Conservation (phyloP, 495 filamentous ascomycete genomes). For the Penicillium alfredii region DNA sequence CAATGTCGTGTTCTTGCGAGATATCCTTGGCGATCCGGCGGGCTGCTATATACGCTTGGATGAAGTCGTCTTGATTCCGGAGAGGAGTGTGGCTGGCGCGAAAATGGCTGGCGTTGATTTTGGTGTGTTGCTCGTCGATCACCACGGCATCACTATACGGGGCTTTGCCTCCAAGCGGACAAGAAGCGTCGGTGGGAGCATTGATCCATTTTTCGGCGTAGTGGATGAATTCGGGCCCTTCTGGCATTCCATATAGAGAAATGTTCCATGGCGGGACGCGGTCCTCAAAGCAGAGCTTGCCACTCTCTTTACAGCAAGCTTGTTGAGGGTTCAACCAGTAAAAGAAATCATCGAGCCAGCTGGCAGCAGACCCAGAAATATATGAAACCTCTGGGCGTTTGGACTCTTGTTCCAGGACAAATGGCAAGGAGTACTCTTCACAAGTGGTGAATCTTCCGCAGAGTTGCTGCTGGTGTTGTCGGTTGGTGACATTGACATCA, state of each 20-base stretch:
- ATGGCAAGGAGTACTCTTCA: conserved; percentile 73
- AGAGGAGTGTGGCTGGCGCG: conserved; percentile 82
- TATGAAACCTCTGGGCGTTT: conserved; percentile 88
- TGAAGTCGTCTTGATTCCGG: conserved; percentile 86
- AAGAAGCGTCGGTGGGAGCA: conserved; percentile 72
- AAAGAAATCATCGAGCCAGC: conserved; percentile 96
- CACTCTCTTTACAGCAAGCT: conserved; percentile 66
- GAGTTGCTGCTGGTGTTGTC: conserved; percentile 70
- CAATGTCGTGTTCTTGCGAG: conserved; percentile 57
- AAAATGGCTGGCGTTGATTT: conserved; percentile 80
- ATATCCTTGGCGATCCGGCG: conserved; percentile 79
- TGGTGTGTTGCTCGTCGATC: conserved; percentile 57
- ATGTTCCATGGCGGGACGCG: conserved; percentile 80
- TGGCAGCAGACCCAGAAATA: conserved; percentile 84
- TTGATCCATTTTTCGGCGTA: conserved; percentile 79
- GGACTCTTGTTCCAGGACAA: conserved; percentile 84
- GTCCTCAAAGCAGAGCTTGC: conserved; percentile 67
- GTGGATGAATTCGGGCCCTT: conserved; percentile 80
- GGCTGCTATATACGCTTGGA: conserved; percentile 80
- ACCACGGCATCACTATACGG: conserved; percentile 82
- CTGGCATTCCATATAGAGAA: conserved; percentile 82
- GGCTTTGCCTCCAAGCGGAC: conserved; percentile 81
- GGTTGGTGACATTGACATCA: conserved; percentile 68
- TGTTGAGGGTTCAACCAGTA: conserved; percentile 91
- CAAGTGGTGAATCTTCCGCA: conserved; percentile 91